Percentiles rank a stretch among this genome's conserved stretches.
Evolutionary conservation across 352 stramenopile species (phyloP).

Genomic region (Phytopythium boreale): DNA sequence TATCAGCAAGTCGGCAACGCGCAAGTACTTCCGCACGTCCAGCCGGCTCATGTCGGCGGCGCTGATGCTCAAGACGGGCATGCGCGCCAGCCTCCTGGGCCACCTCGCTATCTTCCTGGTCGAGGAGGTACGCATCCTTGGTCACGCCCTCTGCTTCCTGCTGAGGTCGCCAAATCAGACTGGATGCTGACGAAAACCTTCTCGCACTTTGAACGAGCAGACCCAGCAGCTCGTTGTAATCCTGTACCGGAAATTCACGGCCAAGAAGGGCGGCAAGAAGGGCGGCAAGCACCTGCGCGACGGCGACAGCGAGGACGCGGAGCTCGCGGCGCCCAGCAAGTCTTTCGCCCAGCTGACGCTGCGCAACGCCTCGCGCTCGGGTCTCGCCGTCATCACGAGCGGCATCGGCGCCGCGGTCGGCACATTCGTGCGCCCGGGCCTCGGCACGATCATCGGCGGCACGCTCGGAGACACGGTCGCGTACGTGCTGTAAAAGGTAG

Average conservation of each 20-base stretch:
- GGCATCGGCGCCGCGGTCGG: conserved; percentile 65
- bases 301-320: conserved; percentile 30
- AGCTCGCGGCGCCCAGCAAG: conserved; percentile 11
- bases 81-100: conserved; percentile 68
- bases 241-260: conserved; percentile 55
- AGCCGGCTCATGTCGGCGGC: conserved; percentile 46
- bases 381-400: conserved; percentile 62
- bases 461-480: conserved; percentile 77
- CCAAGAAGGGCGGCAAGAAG: conserved; percentile 37
- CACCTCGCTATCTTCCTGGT: conserved; percentile 83
- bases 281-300: conserved; percentile 33
- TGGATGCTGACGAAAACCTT: background rate
- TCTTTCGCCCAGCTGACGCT: conserved; percentile 50
- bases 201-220: conserved; percentile 16
- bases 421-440: conserved; percentile 64
- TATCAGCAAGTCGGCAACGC: conserved; percentile 68
- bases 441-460: conserved; percentile 76
- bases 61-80: conserved; percentile 78
- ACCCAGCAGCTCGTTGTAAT: conserved; percentile 70
- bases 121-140: conserved; percentile 52
- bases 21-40: conserved; percentile 71
- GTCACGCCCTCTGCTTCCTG: no score
- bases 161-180: background rate
- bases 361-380: conserved; percentile 62
- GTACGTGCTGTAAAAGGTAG: conserved; percentile 60